These are phyloP conservation scores for Wilhelminamyces savonicus DNA, from an alignment of 805 yeast genomes.

Conservation along the genomic window DNA sequence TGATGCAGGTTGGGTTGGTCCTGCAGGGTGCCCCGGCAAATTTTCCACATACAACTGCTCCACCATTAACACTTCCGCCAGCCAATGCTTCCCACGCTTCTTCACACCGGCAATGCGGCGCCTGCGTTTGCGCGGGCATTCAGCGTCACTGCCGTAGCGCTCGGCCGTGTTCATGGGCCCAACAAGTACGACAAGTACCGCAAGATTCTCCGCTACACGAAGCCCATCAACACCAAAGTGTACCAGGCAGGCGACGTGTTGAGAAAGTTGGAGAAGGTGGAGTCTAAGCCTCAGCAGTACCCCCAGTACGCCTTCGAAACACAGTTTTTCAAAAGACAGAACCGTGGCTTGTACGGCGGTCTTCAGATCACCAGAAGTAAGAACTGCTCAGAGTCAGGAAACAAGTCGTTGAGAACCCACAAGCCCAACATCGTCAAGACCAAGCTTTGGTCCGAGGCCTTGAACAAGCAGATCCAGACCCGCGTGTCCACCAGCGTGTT, in stretches of 20 bases:
- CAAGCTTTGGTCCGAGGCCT: conserved; percentile 77
- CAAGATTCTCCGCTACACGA: conserved; percentile 34
- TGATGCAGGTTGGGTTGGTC: no score
- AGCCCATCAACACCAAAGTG: conserved; percentile 27
- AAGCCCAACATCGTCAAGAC: conserved; percentile 74
- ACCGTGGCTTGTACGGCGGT: conserved; percentile 89
- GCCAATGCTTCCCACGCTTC: no score
- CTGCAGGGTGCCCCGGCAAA: no score
- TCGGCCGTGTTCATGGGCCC: no score
- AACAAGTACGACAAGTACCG: conserved; percentile 32
- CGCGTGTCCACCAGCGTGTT: conserved; percentile 75
- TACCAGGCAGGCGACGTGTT: conserved; percentile 29
- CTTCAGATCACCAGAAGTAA: conserved; percentile 72
- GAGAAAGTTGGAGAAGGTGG: no score
- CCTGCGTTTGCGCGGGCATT: no score
- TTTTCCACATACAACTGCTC: no score
- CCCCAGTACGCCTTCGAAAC: conserved; percentile 58
- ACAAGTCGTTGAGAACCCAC: conserved; percentile 70
- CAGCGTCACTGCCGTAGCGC: no score
- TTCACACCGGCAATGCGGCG: no score
- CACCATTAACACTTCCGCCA: no score
- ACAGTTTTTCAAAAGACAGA: conserved; percentile 70
- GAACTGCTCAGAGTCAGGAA: conserved; percentile 69
- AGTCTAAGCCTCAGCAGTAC: no score
- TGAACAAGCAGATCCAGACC: conserved; percentile 50